phyloP scores from a whole-genome alignment of 2,329 filamentous ascomycete genomes.

The Fusarium fujikuroi region DNA sequence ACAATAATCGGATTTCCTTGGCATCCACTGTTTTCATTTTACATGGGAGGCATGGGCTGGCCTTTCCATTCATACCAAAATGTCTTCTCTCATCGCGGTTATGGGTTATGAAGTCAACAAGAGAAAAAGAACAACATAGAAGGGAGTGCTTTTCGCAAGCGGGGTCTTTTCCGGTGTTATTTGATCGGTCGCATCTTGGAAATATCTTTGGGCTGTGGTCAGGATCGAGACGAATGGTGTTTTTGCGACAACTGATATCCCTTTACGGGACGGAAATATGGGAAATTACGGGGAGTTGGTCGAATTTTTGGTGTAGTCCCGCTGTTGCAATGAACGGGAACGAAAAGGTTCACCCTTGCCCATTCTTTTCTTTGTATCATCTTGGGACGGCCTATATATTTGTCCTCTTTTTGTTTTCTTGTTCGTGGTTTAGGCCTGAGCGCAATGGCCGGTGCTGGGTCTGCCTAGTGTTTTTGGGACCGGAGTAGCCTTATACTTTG shows the following conservation, averaged over 20 bases:
- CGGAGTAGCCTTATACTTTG: conserved; percentile 37
- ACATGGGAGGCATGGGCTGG: conserved; percentile 40
- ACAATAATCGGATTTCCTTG: conserved; percentile 42
- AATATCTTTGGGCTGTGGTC: conserved; percentile 48
- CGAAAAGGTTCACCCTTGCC: conserved; percentile 41
- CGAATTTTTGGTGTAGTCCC: conserved; percentile 47
- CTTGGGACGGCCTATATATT: conserved; percentile 46
- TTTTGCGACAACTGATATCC: conserved; percentile 45
- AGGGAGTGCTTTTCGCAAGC: conserved; percentile 48
- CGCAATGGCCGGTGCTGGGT: conserved; percentile 29
- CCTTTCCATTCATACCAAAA: conserved; percentile 44
- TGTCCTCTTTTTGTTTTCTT: conserved; percentile 44
- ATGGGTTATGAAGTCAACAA: conserved; percentile 61
- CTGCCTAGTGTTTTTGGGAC: conserved; percentile 32
- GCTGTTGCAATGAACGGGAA: conserved; percentile 47
- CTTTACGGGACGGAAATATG: conserved; percentile 46
- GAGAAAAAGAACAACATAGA: conserved; percentile 60
- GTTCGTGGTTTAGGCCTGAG: conserved; percentile 27
- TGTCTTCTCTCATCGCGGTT: conserved; percentile 47
- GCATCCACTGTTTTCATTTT: conserved; percentile 50
- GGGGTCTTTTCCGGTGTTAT: conserved; percentile 47
- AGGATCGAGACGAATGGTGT: conserved; percentile 51
- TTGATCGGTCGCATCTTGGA: conserved; percentile 53
- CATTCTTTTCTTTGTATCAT: conserved; percentile 47
- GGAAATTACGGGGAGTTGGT: conserved; percentile 53